Conservation (phyloP, 306 rosid genomes). For the Citrullus amarus region DNA sequence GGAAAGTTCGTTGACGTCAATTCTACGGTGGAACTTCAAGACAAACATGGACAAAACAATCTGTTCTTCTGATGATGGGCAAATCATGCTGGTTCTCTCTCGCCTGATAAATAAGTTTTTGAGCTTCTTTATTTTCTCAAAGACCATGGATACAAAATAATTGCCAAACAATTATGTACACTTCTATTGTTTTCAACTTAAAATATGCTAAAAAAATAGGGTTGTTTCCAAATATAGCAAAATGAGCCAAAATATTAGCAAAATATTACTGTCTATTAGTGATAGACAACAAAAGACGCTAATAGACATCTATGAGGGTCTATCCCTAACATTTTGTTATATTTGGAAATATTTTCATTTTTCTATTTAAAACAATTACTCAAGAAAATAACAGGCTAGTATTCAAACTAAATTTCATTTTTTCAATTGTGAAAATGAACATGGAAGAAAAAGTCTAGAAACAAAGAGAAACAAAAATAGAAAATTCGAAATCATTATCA, state of each 20-base stretch:
- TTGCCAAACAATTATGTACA: neutral
- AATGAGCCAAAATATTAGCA: too few relatives aligned
- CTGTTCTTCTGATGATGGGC: slow-evolving; percentile 57
- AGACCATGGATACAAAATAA: neutral
- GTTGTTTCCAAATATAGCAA: too few relatives aligned
- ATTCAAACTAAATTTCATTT: neutral
- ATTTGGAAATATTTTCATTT: too few relatives aligned
- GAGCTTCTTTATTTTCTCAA: neutral
- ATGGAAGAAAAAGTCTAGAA: neutral
- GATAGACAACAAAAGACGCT: too few relatives aligned
- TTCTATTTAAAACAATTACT: too few relatives aligned
- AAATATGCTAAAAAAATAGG: neutral
- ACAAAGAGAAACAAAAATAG: neutral
- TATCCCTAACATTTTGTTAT: too few relatives aligned
- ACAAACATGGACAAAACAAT: slow-evolving; percentile 53
- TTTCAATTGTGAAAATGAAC: neutral
- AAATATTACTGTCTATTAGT: too few relatives aligned
- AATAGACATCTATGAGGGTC: too few relatives aligned
- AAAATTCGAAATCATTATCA: neutral
- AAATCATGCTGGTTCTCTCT: slow-evolving; percentile 57
- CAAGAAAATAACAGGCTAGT: neutral
- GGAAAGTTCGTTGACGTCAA: slow-evolving; percentile 46
- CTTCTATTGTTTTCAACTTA: neutral
- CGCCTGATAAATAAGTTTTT: neutral
- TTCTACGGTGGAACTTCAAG: slow-evolving; percentile 70